Base-by-base conservation (phyloP, 1,284 basidiomycete genomes). In the Trichosporon asahii region DNA sequence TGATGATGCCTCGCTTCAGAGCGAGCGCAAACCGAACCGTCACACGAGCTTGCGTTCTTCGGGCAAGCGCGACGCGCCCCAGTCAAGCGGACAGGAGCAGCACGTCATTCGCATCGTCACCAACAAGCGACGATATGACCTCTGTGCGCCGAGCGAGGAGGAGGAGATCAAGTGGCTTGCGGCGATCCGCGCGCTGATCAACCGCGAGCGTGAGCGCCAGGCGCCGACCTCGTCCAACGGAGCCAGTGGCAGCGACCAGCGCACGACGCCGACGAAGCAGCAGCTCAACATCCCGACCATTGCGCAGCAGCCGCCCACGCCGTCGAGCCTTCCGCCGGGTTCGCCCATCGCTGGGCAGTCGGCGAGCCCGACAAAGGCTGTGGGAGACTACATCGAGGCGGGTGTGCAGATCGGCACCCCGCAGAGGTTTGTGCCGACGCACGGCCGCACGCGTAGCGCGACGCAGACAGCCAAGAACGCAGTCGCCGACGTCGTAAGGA, bases 91-190 rank as follows among this genome's bases (percentile, higher is more conserved):
- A 18, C 40, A 53, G 23, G 72, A 82, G 31, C 83, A 85, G 60
- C 87, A 91, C 80, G 93, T 91, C 66, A 98, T 99, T 89, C 94
- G 97, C 85, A 91, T 99, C 72, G 92, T 99, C 76, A 98, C 95
- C 35, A 95, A 94, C 70, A 95, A 96, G 83, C 88, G 94, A 68
- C 91, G 92, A 25, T 87, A 94, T 73, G 84, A 98, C 70, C 86
- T 98, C 23, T 98, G 95, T 77, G 97, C 96, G 11, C 96, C 97
- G 3, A 91, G 88, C 69, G 97, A 99, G 83, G 97, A 98, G 77
- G 96, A 99, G 77, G 97, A 99, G 85, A 97, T 99, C 83, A 93
- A 92, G 81, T 99, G 97, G 97, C 86, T 99, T 55, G 94, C 94
- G 61, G 94, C 95, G 9, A 88, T 99, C 63, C 90, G 94, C 67